Percentiles rank a stretch among this genome's conserved stretches.
Evolutionary conservation across 2,329 filamentous ascomycete species (phyloP).

Genomic region (Ophiostoma sp.): DNA sequence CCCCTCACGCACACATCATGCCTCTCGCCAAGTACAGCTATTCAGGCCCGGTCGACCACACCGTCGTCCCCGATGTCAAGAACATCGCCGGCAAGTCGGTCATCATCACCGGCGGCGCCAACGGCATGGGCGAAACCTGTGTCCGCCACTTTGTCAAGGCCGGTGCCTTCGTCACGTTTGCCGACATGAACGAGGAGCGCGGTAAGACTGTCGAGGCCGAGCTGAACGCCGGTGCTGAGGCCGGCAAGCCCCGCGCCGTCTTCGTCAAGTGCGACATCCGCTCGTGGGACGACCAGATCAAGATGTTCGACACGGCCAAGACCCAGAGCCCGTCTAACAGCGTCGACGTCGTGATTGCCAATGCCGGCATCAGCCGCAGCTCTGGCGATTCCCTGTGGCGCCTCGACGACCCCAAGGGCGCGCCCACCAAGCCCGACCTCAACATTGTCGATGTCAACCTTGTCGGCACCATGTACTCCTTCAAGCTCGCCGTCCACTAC

Average conservation of each 20-base stretch:
- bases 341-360: constrained; percentile 16
- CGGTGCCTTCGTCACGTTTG: constrained; percentile 19
- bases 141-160: constrained; percentile 16
- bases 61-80: constrained; percentile 6
- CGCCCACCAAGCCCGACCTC: constrained; percentile 17
- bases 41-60: constrained; percentile 18
- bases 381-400: constrained; percentile 15
- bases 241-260: background rate
- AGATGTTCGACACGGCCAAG: constrained; percentile 17
- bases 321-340: constrained; percentile 13
- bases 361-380: constrained; percentile 21
- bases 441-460: constrained; percentile 19
- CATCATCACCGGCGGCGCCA: constrained; percentile 16
- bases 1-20: background rate
- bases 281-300: constrained; percentile 15
- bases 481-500: constrained; percentile 22
- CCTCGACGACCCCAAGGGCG: constrained; percentile 12
- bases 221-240: constrained; percentile 2
- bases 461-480: constrained; percentile 17
- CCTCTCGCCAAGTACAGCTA: constrained; percentile 15
- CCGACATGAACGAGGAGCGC: constrained; percentile 17
- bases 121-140: constrained; percentile 18
- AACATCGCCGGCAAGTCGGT: constrained; percentile 20
- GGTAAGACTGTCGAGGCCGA: constrained; percentile 13
- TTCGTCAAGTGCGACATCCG: constrained; percentile 21